These are phyloP conservation scores for Lentinula novae-zelandiae DNA, from an alignment of 1,284 basidiomycete species.

Conservation along the genomic window DNA sequence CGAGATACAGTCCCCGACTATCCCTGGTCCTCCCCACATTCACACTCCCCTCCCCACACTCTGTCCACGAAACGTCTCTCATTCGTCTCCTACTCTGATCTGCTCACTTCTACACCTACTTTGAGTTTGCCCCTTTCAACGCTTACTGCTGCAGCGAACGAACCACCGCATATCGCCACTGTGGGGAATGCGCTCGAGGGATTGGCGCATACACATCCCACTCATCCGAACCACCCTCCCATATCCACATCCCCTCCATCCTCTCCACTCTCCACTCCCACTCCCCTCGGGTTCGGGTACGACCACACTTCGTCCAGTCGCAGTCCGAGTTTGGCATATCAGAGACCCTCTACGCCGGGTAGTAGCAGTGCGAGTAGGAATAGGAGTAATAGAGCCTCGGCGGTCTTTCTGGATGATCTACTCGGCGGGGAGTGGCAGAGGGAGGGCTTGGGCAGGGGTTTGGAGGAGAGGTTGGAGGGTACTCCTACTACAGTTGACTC, in stretches of 20 bases:
- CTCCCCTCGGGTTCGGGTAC: background rate
- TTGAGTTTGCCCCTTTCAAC: conserved; percentile 68
- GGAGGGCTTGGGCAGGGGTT: conserved; percentile 73
- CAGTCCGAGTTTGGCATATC: too few relatives aligned
- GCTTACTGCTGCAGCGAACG: conserved; percentile 58
- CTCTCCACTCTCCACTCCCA: background rate
- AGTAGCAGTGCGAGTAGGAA: background rate
- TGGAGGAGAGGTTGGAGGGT: conserved; percentile 74
- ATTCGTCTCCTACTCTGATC: conserved; percentile 83
- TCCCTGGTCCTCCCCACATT: background rate
- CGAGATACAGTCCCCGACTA: conserved; percentile 4
- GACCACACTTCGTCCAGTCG: too few relatives aligned
- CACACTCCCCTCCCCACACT: background rate
- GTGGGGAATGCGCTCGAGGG: conserved; percentile 36
- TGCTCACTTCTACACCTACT: conserved; percentile 72
- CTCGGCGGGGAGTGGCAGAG: conserved; percentile 79
- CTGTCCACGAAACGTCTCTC: conserved; percentile 58
- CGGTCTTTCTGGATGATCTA: conserved; percentile 44
- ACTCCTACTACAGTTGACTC: too few relatives aligned
- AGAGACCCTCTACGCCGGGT: too few relatives aligned
- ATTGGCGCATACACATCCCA: too few relatives aligned
- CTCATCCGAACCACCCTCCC: too few relatives aligned
- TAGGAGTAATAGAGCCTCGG: conserved; percentile 29
- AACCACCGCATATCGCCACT: conserved; percentile 64
- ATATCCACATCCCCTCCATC: background rate